phyloP scores from a whole-genome alignment of 768 basidiomycete genomes.

The Multifurca ochricompacta region DNA sequence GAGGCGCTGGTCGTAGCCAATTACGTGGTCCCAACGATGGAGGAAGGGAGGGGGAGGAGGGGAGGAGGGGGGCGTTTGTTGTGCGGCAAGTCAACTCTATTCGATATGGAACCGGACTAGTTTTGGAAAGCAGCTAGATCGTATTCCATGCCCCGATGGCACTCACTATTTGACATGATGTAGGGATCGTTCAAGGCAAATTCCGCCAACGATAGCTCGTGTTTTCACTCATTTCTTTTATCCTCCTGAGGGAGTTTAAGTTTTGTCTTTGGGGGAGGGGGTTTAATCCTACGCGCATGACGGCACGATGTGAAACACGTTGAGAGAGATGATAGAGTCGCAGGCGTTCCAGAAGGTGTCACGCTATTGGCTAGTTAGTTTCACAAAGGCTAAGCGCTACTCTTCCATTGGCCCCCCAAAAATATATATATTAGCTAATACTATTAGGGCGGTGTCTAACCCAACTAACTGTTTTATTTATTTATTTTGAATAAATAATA shows the following conservation, averaged over 20 bases:
- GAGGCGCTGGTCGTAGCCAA: constrained; percentile 1
- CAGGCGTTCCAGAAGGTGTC: not conserved
- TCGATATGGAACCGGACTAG: constrained; percentile 12
- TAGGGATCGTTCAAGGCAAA: constrained; percentile 6
- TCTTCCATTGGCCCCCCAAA: constrained; percentile 1
- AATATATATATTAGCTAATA: constrained; percentile 13
- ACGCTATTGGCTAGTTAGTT: constrained; percentile 4
- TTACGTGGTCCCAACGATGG: not conserved
- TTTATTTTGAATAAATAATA: not conserved
- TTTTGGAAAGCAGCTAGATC: constrained; percentile 12
- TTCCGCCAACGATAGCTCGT: constrained; percentile 17
- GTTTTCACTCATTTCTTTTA: constrained; percentile 6
- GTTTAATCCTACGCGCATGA: constrained; percentile 3
- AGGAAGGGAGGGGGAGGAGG: too few relatives aligned
- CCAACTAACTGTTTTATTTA: not conserved
- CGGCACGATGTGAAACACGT: constrained; percentile 14
- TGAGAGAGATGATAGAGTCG: not conserved
- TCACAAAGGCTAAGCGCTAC: not conserved
- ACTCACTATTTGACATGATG: constrained; percentile 19
- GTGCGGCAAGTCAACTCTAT: constrained; percentile 21
- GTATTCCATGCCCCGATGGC: constrained; percentile 15
- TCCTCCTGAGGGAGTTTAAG: too few relatives aligned
- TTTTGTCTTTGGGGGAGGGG: too few relatives aligned
- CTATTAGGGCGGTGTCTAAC: constrained; percentile 4
- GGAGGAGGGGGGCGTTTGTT: too few relatives aligned